These are phyloP conservation scores for Lactarius sanguifluus DNA, from an alignment of 768 basidiomycete genomes.

Conservation along the genomic window DNA sequence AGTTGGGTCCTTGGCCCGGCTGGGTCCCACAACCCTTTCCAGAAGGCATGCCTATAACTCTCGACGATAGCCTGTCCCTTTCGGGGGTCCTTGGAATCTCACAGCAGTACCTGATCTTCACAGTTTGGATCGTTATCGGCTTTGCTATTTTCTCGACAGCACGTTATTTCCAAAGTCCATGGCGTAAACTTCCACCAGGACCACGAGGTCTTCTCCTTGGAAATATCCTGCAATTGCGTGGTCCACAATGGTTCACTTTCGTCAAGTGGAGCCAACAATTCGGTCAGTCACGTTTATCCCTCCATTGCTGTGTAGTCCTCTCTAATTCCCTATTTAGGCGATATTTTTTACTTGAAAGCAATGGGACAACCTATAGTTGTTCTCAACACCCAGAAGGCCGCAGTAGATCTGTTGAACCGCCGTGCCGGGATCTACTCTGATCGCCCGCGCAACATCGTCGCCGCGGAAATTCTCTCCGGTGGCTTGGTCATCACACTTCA, in stretches of 20 bases:
- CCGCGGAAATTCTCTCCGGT: conserved; percentile 22
- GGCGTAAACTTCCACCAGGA: conserved; percentile 26
- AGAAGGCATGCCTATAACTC: not conserved
- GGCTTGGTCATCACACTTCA: conserved; percentile 19
- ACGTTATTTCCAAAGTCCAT: conserved; percentile 26
- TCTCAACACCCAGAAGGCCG: conserved; percentile 31
- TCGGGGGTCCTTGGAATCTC: not conserved
- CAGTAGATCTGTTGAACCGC: conserved; percentile 32
- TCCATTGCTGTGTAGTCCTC: not conserved
- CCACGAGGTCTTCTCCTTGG: conserved; percentile 24
- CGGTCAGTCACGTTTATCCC: conserved; percentile 10
- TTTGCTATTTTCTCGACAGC: not conserved
- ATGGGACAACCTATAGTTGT: conserved; percentile 30
- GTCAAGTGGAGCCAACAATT: conserved; percentile 21
- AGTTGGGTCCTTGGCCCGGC: too few relatives aligned
- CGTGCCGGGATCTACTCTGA: conserved; percentile 27
- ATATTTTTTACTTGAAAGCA: conserved; percentile 26
- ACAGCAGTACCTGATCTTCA: conserved; percentile 2
- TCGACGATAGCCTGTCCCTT: not conserved
- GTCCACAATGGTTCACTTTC: conserved; percentile 24
- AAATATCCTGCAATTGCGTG: conserved; percentile 18
- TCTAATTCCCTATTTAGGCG: conserved; percentile 21
- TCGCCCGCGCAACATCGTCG: conserved; percentile 25
- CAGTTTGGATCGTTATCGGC: not conserved
- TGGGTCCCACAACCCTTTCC: too few relatives aligned